Base-by-base conservation (phyloP, 345 rosid species). In the Acer campestre region DNA sequence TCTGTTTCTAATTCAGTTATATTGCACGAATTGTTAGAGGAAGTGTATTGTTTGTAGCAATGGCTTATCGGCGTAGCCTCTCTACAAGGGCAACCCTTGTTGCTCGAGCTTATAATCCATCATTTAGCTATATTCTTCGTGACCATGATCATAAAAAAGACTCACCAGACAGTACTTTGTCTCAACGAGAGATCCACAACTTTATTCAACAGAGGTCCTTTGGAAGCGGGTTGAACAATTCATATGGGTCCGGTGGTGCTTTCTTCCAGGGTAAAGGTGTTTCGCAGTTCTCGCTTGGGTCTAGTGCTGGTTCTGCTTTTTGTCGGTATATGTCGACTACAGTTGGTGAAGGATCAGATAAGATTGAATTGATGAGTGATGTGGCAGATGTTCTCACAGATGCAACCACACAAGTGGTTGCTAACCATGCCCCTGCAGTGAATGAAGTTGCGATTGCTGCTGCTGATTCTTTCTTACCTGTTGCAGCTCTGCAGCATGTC, bases 401-500 rank as follows among this genome's bases (percentile, higher is more conserved):
- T 23, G 46, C 85, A 0, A 53, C 88, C 16, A 72, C 75, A 18
- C 82, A 86, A 68, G 83, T 79, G 11, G 82, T 79, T 55, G 83
- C 84, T 63, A 73, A 82, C 64, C 86, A 81, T 80, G 83, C 78
- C 5, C 83, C 88, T 14, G 84, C 82, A 0, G 83, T 75, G 66
- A 89, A 78, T 65, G 90, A 89, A 66, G 92, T 89, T 66, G 87
- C 92, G 18, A 23, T 81, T 53, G 92, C 90, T 44, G 88, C 92
- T 78, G 90, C 89, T 3, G 92, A 85, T 82, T 89, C 90, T 35
- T 87, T 70, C 80, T 82, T 78, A 7, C 89, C 90, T 22, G 82
- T 87, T n/a, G 85, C 81, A 73, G 77, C 62, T 58, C 81, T 89
- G 83, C 92, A 89, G 80, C 74, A 89, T 75, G 13, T 84, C 13